Evolutionary conservation across 805 yeast species (phyloP).

Genomic region (Schwanniomyces pseudopolymorphus): DNA sequence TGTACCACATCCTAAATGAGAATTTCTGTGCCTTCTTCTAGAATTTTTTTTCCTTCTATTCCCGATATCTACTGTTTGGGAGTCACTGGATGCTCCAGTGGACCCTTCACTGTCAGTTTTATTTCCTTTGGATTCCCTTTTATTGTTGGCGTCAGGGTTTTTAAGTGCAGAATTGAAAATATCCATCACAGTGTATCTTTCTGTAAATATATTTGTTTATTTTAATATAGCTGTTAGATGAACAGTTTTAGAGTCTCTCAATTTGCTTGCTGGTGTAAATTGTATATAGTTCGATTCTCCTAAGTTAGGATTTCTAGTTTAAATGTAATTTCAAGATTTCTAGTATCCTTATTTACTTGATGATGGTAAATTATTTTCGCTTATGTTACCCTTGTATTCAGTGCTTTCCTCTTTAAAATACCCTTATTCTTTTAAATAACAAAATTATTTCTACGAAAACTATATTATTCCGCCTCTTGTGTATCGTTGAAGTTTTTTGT

Average conservation of each 20-base stretch:
- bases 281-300: not conserved
- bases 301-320: not conserved
- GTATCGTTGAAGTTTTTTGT: not conserved
- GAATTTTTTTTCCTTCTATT: constrained; percentile 37
- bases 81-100: not conserved
- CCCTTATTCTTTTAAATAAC: not conserved
- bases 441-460: not conserved
- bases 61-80: constrained; percentile 5
- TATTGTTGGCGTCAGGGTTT: constrained; percentile 37
- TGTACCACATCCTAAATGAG: constrained; percentile 73
- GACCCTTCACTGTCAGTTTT: constrained; percentile 7
- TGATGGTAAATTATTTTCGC: not conserved
- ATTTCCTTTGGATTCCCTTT: constrained; percentile 17
- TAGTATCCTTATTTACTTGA: not conserved
- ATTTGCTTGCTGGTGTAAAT: not conserved
- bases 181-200: constrained; percentile 14
- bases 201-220: not conserved
- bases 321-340: not conserved
- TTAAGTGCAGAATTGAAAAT: constrained; percentile 29
- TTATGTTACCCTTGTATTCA: not conserved
- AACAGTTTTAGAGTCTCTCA: not conserved
- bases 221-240: not conserved
- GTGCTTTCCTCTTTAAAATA: not conserved
- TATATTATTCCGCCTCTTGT: not conserved
- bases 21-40: constrained; percentile 63